phyloP scores from a whole-genome alignment of 2,329 filamentous ascomycete genomes.

The Nakataea oryzae region DNA sequence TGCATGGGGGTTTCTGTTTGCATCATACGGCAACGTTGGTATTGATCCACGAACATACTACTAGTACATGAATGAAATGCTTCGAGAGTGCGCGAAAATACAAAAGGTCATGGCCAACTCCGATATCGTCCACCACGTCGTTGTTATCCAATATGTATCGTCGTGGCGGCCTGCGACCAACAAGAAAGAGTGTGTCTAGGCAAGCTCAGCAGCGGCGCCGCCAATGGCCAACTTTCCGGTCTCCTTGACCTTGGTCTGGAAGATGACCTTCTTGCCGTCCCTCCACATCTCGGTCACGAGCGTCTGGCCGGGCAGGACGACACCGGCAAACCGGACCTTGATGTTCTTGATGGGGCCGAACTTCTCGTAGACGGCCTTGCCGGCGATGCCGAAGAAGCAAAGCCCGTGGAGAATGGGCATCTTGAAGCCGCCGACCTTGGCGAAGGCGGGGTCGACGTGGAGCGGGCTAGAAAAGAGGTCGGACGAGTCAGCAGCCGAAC shows the following conservation, averaged over 20 bases:
- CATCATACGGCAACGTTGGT: neutral
- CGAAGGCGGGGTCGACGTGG: slow-evolving; percentile 89
- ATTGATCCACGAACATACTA: neutral
- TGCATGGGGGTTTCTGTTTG: neutral
- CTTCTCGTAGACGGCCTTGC: slow-evolving; percentile 78
- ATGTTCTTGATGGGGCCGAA: slow-evolving; percentile 82
- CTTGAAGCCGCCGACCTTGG: slow-evolving; percentile 92
- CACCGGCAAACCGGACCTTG: slow-evolving; percentile 84
- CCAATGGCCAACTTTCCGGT: slow-evolving; percentile 83
- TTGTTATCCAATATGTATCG: slow-evolving; percentile 14
- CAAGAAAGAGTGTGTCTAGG: slow-evolving; percentile 15
- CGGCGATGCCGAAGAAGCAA: slow-evolving; percentile 84
- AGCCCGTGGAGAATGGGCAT: slow-evolving; percentile 92
- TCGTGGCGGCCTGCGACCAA: neutral
- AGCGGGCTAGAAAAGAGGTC: slow-evolving; percentile 50
- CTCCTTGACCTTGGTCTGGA: slow-evolving; percentile 85
- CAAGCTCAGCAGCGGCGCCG: slow-evolving; percentile 68
- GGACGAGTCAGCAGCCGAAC: neutral
- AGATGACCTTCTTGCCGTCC: slow-evolving; percentile 67
- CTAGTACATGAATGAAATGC: neutral
- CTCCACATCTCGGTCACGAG: slow-evolving; percentile 92
- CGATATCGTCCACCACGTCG: slow-evolving; percentile 10
- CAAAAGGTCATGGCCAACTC: neutral
- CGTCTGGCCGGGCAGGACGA: slow-evolving; percentile 81
- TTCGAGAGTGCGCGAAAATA: neutral